Evolutionary conservation across 179 eudicot genomes (phyloP), one percentile per base, ranked within the genome.

Genomic region (Spergularia azorica): DNA sequence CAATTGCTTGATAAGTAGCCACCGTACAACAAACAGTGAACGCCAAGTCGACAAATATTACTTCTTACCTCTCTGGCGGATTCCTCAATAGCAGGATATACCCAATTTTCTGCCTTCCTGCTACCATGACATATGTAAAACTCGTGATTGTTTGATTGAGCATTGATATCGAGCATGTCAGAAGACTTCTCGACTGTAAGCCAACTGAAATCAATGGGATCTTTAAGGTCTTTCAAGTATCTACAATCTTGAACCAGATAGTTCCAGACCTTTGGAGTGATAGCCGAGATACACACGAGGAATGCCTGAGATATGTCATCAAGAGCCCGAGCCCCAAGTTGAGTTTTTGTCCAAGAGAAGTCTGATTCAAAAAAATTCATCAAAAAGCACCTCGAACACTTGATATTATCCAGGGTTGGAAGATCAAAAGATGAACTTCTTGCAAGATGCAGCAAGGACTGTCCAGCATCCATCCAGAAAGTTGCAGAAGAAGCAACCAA

Each of bases 11-110:
- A 88, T 71, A 91, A 81, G 18, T 77, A 74, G n/a, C 77, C 77
- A 21, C 94, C 96, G 79, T 87, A 90, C 16, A 83, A n/a, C 46
- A 88, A 76, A 78, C 92, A 90, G 69, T 90, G 92, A 57, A 80
- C 69, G 59, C 91, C 89, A 65, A 91, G 87, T 77, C 67, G 75
- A 64, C 77, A 56, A 1, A 79, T 63, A 57, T 56, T 64, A 10
- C 59, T 54, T 66, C 80, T 81, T 51, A 71, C 74, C 67, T 74
- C 79, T 39, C 56, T 26, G n/a, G 39, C 38, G 57, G 67, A 17
- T 18, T 14, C 76, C 26, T 26, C 60, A 13, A 16, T 78, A 64
- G 69, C 81, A 51, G 69, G 52, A 60, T 32, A 65, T 8, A 32
- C 69, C 74, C 15, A 17, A 50, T 43, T 39, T 63, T 59, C 48